Percentiles rank a stretch among this genome's conserved stretches.
Evolutionary conservation across 2,329 filamentous ascomycete species (phyloP).

Genomic region (Hymenoscyphus linearis): DNA sequence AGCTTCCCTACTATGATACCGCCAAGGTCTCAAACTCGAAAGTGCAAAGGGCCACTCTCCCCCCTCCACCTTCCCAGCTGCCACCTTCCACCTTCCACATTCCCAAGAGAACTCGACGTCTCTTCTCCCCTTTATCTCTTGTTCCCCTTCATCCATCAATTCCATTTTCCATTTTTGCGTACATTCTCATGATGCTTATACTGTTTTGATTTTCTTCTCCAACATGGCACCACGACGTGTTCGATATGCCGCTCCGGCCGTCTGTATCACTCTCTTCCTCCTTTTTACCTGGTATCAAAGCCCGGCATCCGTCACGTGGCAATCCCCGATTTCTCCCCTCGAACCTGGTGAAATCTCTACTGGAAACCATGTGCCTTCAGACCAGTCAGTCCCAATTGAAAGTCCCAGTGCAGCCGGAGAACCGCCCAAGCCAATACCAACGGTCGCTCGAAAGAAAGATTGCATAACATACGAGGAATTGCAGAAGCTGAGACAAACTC

Average conservation of each 20-base stretch:
- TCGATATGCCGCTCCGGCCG: conserved; percentile 7
- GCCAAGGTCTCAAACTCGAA: not conserved
- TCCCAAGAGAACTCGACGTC: too few relatives aligned
- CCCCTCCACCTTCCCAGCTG: not conserved
- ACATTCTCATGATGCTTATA: not conserved
- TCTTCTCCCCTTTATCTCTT: not conserved
- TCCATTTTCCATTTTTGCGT: not conserved
- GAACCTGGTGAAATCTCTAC: not conserved
- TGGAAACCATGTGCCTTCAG: not conserved
- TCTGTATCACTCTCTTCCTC: conserved; percentile 10
- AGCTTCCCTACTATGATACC: not conserved
- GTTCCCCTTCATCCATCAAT: not conserved
- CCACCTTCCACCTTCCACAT: not conserved
- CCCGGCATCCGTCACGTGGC: conserved; percentile 11
- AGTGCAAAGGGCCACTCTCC: not conserved
- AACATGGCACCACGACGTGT: conserved; percentile 7
- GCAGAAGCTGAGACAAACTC: conserved; percentile 19
- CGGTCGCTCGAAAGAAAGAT: conserved; percentile 5
- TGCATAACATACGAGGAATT: conserved; percentile 22
- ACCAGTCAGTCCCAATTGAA: not conserved
- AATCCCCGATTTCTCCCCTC: not conserved
- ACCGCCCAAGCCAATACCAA: not conserved
- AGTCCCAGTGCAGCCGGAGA: not conserved
- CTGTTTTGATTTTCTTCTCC: not conserved
- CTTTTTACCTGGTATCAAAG: conserved; percentile 3